Conservation (phyloP, 108 stramenopile genomes). For the Nitzschia sp. region DNA sequence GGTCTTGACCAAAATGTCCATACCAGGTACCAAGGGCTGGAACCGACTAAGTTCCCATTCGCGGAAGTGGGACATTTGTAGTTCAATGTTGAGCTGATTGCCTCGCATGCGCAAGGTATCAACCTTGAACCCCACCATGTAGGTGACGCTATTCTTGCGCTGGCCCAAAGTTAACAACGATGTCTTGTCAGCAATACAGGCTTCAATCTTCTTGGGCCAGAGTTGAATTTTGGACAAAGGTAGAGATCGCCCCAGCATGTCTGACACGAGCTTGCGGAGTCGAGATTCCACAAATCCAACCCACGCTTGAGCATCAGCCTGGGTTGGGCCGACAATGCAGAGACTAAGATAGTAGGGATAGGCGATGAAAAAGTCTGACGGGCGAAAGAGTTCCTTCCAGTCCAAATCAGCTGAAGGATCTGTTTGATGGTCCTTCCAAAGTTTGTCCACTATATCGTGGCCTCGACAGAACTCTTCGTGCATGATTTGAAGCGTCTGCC, state of each 20-base stretch:
- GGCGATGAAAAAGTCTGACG: conserved; percentile 95
- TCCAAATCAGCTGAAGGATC: conserved; percentile 32
- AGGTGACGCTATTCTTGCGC: conserved; percentile 76
- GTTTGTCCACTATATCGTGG: conserved; percentile 63
- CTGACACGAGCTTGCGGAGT: conserved; percentile 85
- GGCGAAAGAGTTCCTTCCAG: conserved; percentile 89
- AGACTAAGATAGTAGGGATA: conserved; percentile 94
- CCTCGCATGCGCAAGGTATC: conserved; percentile 86
- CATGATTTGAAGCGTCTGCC: conserved; percentile 86
- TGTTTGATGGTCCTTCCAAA: conserved; percentile 75
- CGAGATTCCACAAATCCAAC: conserved; percentile 92
- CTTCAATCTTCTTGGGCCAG: conserved; percentile 90
- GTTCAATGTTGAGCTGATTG: conserved; percentile 78
- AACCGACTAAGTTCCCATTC: conserved; percentile 80
- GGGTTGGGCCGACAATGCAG: conserved; percentile 90
- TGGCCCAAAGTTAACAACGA: conserved; percentile 79
- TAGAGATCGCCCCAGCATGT: conserved; percentile 74
- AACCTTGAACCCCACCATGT: conserved; percentile 84
- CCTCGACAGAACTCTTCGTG: conserved; percentile 88
- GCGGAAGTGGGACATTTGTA: conserved; percentile 80
- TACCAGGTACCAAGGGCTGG: conserved; percentile 72
- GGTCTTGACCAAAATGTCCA: conserved; percentile 77
- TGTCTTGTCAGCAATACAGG: conserved; percentile 73
- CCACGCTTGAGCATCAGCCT: conserved; percentile 91
- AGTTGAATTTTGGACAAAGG: conserved; percentile 85